phyloP scores from a whole-genome alignment of 2,329 filamentous ascomycete species.

The Chaetomiaceae sp. region DNA sequence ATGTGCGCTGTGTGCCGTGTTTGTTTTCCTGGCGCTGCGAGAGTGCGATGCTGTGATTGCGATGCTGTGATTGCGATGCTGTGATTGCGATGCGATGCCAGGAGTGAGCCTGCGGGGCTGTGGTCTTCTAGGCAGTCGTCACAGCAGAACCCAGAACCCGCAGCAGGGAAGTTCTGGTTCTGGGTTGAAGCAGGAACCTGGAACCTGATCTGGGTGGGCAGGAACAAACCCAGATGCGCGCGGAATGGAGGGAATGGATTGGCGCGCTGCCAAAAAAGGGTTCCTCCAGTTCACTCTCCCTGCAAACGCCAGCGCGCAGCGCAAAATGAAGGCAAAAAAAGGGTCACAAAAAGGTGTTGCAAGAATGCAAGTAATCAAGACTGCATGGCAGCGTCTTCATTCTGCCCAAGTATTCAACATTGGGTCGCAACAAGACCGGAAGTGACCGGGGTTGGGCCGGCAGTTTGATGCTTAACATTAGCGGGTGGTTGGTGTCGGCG shows the following conservation, averaged over 20 bases:
- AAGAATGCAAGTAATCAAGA: slow-evolving; percentile 11
- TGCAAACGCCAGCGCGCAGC: slow-evolving; percentile 22
- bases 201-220: no score
- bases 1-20: slow-evolving; percentile 3
- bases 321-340: slow-evolving; percentile 14
- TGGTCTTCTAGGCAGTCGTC: slow-evolving; percentile 3
- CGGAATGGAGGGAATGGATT: background rate
- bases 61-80: no score
- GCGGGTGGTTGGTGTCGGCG: slow-evolving; percentile 15
- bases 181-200: background rate
- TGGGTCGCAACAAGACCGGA: slow-evolving; percentile 13
- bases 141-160: background rate
- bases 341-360: slow-evolving; percentile 13
- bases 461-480: slow-evolving; percentile 4
- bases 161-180: background rate
- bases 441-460: slow-evolving; percentile 22
- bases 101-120: slow-evolving; percentile 8
- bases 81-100: no score
- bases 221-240: no score
- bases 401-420: slow-evolving; percentile 18
- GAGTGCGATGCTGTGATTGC: no score
- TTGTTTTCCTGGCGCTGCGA: no score
- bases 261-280: background rate
- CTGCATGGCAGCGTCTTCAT: slow-evolving; percentile 19
- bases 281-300: no score